A percentile compares a stretch with the other conserved stretches of the same genome.
Conservation (phyloP, 2,329 filamentous ascomycete genomes). For the Pyricularia grisea region DNA sequence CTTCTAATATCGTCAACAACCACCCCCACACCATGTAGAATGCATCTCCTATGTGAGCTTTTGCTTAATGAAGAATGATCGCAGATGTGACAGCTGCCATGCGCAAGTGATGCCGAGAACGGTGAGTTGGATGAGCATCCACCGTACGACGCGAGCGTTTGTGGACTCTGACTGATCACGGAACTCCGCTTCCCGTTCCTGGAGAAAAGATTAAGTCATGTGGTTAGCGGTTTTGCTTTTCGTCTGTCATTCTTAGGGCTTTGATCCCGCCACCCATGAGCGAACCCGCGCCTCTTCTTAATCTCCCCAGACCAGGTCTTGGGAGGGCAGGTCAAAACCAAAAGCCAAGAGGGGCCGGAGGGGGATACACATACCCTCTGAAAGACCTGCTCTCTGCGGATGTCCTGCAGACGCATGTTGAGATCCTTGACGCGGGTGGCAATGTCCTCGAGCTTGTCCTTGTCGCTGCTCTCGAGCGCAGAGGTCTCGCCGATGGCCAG, state of each 20-base stretch:
- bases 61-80: constrained; percentile 99
- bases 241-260: background rate
- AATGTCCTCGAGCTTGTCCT: constrained; percentile 85
- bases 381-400: constrained; percentile 91
- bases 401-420: constrained; percentile 78
- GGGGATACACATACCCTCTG: constrained; percentile 57
- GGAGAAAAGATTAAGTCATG: background rate
- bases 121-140: constrained; percentile 83
- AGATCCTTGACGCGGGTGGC: constrained; percentile 82
- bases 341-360: background rate
- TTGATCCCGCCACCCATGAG: too few relatives aligned
- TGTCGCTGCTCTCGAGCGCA: constrained; percentile 88
- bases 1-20: constrained; percentile 9
- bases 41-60: constrained; percentile 69
- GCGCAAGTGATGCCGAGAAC: constrained; percentile 82
- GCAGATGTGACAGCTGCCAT: constrained; percentile 93
- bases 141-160: constrained; percentile 84
- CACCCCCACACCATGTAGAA: background rate
- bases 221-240: background rate
- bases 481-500: constrained; percentile 91
- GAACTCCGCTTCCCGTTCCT: constrained; percentile 98
- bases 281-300: too few relatives aligned
- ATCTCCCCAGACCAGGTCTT: too few relatives aligned
- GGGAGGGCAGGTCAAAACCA: too few relatives aligned
- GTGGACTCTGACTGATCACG: constrained; percentile 93